These are phyloP conservation scores for Serendipita vermifera DNA, from an alignment of 768 basidiomycete species.

Conservation along the genomic window DNA sequence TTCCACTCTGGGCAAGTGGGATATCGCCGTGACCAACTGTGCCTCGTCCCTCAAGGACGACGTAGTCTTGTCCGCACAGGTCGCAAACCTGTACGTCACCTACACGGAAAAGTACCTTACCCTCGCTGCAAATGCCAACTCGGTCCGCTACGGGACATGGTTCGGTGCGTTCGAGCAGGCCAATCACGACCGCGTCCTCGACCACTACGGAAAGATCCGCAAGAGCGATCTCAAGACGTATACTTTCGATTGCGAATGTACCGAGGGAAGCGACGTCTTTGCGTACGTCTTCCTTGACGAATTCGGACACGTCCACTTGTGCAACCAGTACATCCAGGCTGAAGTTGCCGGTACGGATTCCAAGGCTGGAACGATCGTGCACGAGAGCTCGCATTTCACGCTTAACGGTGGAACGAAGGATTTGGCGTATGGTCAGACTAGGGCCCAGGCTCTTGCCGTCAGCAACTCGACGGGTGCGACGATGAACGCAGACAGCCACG, in stretches of 20 bases:
- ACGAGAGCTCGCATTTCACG: conserved; percentile 12
- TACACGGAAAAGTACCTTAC: too few species aligned
- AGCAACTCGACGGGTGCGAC: not conserved
- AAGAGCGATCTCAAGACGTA: conserved; percentile 16
- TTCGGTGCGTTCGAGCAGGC: conserved; percentile 33
- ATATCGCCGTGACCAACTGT: too few species aligned
- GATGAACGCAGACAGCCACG: conserved; percentile 7
- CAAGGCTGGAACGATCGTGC: conserved; percentile 14
- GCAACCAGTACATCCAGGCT: not conserved
- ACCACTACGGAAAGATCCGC: conserved; percentile 30
- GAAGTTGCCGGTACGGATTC: conserved; percentile 13
- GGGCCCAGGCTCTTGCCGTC: not conserved
- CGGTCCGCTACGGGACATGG: conserved; percentile 40
- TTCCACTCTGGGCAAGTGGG: too few species aligned
- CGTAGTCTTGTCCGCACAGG: too few species aligned
- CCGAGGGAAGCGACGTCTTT: conserved; percentile 11
- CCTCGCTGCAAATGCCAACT: too few species aligned
- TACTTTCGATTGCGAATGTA: conserved; percentile 14
- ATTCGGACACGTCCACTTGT: conserved; percentile 8
- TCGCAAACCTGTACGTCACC: too few species aligned
- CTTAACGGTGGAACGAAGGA: conserved; percentile 1
- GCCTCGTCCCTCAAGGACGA: too few species aligned
- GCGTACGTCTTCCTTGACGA: conserved; percentile 13
- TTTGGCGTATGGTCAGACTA: conserved; percentile 4
- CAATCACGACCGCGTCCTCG: conserved; percentile 27